Evolutionary conservation across 179 eudicot species (phyloP).

Genomic region (Nepenthes alata): DNA sequence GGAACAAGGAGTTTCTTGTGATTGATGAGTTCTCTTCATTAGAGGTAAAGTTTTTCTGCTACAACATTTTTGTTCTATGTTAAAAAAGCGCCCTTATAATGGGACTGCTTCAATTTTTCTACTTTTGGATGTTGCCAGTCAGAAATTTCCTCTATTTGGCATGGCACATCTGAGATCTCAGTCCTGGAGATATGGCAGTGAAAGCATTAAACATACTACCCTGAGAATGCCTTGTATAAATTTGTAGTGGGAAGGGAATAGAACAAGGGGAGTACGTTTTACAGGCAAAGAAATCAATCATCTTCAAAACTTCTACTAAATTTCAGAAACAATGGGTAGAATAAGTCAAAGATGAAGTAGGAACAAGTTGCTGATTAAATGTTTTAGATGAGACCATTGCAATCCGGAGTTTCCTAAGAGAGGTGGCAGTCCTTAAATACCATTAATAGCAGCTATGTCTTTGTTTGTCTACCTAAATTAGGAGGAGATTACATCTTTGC

Average conservation of each 20-base stretch:
- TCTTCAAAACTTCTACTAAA: too few species aligned
- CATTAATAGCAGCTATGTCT: neutral
- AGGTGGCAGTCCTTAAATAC: too few species aligned
- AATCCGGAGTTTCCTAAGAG: too few species aligned
- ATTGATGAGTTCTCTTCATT: slow-evolving; percentile 27
- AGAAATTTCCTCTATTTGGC: too few species aligned
- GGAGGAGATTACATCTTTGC: slow-evolving; percentile 51
- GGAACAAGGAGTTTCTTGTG: slow-evolving; percentile 37
- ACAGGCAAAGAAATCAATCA: too few species aligned
- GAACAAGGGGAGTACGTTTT: neutral
- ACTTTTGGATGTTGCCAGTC: too few species aligned
- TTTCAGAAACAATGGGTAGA: too few species aligned
- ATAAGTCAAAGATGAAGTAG: too few species aligned
- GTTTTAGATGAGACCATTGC: too few species aligned
- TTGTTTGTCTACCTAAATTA: slow-evolving; percentile 16
- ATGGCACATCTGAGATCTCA: neutral
- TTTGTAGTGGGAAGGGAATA: neutral
- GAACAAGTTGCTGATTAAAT: too few species aligned
- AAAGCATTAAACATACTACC: too few species aligned
- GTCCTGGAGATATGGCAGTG: neutral
- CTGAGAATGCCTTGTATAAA: neutral
- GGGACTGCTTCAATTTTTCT: too few species aligned
- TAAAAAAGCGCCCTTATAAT: neutral
- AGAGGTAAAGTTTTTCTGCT: slow-evolving; percentile 38
- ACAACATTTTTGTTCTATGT: neutral